Base-by-base conservation (phyloP, 306 rosid genomes). In the Ormosia semicastrata region DNA sequence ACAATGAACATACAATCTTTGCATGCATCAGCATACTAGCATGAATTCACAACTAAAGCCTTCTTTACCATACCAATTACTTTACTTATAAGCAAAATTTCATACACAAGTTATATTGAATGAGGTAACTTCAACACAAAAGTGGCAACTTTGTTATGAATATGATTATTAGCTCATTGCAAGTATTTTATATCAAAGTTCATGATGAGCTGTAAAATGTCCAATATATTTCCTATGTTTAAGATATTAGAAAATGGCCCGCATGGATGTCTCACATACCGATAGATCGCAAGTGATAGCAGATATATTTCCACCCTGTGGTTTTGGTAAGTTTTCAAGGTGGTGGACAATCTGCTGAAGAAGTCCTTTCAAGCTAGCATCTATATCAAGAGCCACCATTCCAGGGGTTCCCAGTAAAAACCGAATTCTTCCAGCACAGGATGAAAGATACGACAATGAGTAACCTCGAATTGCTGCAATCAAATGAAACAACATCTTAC, bases 361-460 rank as follows among this genome's bases (percentile, higher is more conserved):
- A 64, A 89, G 94, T 63, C 91, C 93, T 80, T 92, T 95, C 85
- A 95, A 79, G 89, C 88, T 73, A 67, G 94, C 78, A 85, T 95
- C 99, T 87, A 95, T 81, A 81, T 93, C 99, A 66, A 93, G 99
- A 81, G 99, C 99, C 87, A 95, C 94, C 98, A 95, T 95, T 82
- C 99, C 99, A 59, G 97, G 98, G 53, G 96, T 92, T 56, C 94
- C 94, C 70, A 95, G 86, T 89, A 95, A 87, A 91, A 92, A 95
- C 68, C 98, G 93, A 73, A 95, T 92, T 89, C 99, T 89, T 82
- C 96, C 94, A 54, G 97, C 97, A 82, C 97, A 87, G 6, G 99
- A 90, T 82, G 97, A 93, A 85, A 95, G 99, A 87, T 92, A 93
- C 4, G 99, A 95, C 66, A 95, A 82, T 56, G 98, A 91, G 82